These are phyloP conservation scores for Microcyclosporella mali DNA, from an alignment of 2,329 filamentous ascomycete species.

Conservation along the genomic window DNA sequence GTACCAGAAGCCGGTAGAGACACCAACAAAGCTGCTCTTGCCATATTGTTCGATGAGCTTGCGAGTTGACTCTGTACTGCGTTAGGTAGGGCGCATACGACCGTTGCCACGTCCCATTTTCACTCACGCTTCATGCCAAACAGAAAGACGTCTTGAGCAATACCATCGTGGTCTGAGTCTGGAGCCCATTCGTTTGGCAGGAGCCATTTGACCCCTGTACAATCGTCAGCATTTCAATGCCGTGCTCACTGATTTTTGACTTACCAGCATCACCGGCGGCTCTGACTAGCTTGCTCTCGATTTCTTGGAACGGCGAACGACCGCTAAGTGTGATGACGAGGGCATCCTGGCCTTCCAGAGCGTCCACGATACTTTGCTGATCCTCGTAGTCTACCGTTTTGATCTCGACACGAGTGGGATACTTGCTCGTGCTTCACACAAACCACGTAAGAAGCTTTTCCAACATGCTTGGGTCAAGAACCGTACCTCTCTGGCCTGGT, in stretches of 20 bases:
- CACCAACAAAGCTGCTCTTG: conserved; percentile 21
- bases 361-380: conserved; percentile 6
- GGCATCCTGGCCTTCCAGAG: conserved; percentile 34
- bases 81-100: not conserved
- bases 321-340: conserved; percentile 36
- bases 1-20: conserved; percentile 26
- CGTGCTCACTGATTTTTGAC: too few relatives aligned
- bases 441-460: too few relatives aligned
- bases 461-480: too few relatives aligned
- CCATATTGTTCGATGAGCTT: conserved; percentile 24
- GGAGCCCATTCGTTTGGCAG: conserved; percentile 35
- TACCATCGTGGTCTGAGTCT: conserved; percentile 22
- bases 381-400: conserved; percentile 43
- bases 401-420: conserved; percentile 59
- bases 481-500: too few relatives aligned
- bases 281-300: conserved; percentile 26
- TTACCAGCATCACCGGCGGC: conserved; percentile 32
- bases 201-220: conserved; percentile 29
- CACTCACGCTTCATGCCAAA: conserved; percentile 3
- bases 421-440: conserved; percentile 42
- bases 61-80: conserved; percentile 4
- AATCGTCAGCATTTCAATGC: too few relatives aligned
- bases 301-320: conserved; percentile 24
- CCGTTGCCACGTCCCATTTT: not conserved
- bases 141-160: conserved; percentile 17